These are phyloP conservation scores for Termitomyces titanicus DNA, from an alignment of 768 basidiomycete genomes.

Conservation along the genomic window DNA sequence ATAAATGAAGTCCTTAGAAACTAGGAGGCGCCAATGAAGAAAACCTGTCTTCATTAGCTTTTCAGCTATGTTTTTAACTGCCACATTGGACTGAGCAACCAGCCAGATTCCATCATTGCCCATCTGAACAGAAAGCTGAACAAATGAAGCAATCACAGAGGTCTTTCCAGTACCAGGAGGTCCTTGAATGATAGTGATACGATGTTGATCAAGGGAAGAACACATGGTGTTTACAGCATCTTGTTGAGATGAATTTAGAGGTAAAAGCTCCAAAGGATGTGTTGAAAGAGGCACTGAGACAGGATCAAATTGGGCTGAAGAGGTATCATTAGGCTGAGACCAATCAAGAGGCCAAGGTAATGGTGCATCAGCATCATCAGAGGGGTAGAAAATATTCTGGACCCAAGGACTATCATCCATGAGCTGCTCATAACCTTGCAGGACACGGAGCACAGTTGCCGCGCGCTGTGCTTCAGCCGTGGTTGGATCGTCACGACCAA, in stretches of 20 bases:
- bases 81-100: conserved; percentile 82
- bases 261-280: conserved; percentile 6
- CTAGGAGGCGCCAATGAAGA: conserved; percentile 58
- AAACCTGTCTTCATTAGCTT: conserved; percentile 60
- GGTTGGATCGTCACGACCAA: conserved; percentile 56
- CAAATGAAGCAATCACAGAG: conserved; percentile 65
- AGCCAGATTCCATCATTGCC: conserved; percentile 64
- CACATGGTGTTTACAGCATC: conserved; percentile 47
- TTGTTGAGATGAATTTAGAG: conserved; percentile 45
- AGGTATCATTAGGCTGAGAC: conserved; percentile 13
- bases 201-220: conserved; percentile 28
- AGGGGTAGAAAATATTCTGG: conserved; percentile 43
- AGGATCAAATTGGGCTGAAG: neutral
- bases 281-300: neutral
- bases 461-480: conserved; percentile 49
- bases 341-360: conserved; percentile 41
- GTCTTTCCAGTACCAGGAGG: conserved; percentile 76
- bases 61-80: conserved; percentile 87
- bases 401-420: conserved; percentile 44
- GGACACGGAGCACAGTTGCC: conserved; percentile 34
- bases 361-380: conserved; percentile 11
- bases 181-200: conserved; percentile 45
- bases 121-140: conserved; percentile 38
- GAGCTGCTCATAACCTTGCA: conserved; percentile 35
- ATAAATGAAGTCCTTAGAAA: conserved; percentile 63